Percentiles rank a stretch among this genome's conserved stretches.
Conservation (phyloP, 2,329 filamentous ascomycete genomes). For the Arthrobotrys entomopaga region DNA sequence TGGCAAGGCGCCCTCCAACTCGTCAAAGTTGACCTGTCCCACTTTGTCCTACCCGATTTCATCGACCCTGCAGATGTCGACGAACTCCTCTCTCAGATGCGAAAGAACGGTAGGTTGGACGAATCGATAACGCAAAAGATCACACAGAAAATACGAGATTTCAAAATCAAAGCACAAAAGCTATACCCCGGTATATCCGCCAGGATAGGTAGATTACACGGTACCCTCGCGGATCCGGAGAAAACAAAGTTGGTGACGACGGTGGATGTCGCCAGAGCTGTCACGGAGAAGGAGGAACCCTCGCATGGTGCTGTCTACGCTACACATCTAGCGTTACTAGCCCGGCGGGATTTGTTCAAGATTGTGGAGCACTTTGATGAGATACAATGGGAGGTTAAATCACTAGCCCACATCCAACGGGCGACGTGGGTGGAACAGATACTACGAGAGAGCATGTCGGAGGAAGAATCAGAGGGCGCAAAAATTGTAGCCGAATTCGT, state of each 20-base stretch:
- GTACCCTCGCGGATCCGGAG: constrained; percentile 28
- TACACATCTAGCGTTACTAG: constrained; percentile 72
- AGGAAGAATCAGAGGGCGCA: constrained; percentile 58
- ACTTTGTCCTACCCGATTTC: constrained; percentile 40
- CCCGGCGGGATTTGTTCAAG: constrained; percentile 66
- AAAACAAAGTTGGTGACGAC: constrained; percentile 50
- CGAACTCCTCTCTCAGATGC: constrained; percentile 16
- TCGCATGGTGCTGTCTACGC: constrained; percentile 70
- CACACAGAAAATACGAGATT: constrained; percentile 48
- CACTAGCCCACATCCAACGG: constrained; percentile 64
- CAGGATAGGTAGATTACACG: constrained; percentile 50
- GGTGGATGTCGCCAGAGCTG: constrained; percentile 45
- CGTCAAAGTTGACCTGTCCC: constrained; percentile 25
- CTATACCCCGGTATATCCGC: constrained; percentile 44
- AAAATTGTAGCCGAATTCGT: constrained; percentile 64
- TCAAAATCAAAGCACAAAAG: constrained; percentile 30
- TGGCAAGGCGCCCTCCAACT: constrained; percentile 34
- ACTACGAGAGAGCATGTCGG: constrained; percentile 22
- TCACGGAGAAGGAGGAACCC: constrained; percentile 62
- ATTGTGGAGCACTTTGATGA: constrained; percentile 65
- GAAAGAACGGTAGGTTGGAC: constrained; percentile 16
- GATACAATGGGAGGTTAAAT: constrained; percentile 67
- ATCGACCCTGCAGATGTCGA: constrained; percentile 21
- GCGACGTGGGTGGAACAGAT: constrained; percentile 15
- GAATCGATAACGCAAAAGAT: constrained; percentile 31